Conservation (phyloP, 371 early-diverging fungal genomes). For the Synchytrium microbalum region DNA sequence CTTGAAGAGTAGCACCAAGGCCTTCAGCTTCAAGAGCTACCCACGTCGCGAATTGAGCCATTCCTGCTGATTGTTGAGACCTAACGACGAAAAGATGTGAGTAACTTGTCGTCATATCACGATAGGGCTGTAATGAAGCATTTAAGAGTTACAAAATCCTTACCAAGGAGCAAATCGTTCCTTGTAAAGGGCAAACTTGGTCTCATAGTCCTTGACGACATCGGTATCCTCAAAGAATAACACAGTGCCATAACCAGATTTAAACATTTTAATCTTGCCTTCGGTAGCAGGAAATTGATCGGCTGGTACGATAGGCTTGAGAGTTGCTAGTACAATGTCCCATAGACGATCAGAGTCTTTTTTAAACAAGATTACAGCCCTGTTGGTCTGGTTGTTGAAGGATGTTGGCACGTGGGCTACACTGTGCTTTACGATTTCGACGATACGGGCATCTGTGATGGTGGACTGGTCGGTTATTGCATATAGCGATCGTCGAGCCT, state of each 20-base stretch:
- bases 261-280: conserved; percentile 8
- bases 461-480: conserved; percentile 6
- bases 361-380: conserved; percentile 16
- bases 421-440: conserved; percentile 16
- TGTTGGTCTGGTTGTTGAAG: conserved; percentile 17
- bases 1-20: conserved; percentile 17
- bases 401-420: conserved; percentile 15
- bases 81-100: no score
- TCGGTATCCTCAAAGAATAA: conserved; percentile 19
- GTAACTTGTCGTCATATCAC: no score
- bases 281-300: conserved; percentile 12
- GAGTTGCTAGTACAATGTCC: conserved; percentile 10
- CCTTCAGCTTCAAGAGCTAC: no score
- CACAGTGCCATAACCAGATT: conserved; percentile 18
- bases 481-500: no score
- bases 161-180: conserved; percentile 9
- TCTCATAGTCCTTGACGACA: conserved; percentile 7
- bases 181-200: conserved; percentile 9
- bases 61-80: no score
- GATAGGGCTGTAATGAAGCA: no score
- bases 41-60: no score
- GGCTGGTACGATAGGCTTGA: conserved; percentile 5
- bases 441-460: conserved; percentile 13
- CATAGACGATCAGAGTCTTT: conserved; percentile 17
- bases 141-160: no score